Evolutionary conservation across 2,329 filamentous ascomycete species (phyloP).

Genomic region (Botryotinia calthae): DNA sequence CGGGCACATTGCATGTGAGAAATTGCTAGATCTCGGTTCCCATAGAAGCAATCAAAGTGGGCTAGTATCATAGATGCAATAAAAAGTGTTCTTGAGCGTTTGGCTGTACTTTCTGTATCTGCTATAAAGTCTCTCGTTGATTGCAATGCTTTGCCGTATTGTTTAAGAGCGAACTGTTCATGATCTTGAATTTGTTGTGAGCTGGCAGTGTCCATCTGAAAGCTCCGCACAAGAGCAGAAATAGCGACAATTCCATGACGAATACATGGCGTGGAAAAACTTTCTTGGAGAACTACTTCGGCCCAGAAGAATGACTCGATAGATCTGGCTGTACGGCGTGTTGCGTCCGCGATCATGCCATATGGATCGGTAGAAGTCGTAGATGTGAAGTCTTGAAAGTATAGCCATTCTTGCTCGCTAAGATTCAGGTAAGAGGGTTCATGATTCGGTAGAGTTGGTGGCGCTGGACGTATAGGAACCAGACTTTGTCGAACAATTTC

Average conservation of each 20-base stretch:
- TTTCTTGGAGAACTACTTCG: constrained; percentile 27
- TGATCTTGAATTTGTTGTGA: constrained; percentile 23
- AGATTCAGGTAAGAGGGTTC: constrained; percentile 21
- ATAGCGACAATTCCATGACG: constrained; percentile 34
- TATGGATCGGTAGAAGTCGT: constrained; percentile 24
- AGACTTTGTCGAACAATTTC: constrained; percentile 12
- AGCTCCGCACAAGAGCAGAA: constrained; percentile 29
- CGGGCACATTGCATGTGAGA: constrained; percentile 47
- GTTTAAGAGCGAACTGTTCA: constrained; percentile 32
- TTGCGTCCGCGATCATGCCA: constrained; percentile 7
- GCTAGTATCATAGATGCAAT: constrained; percentile 31
- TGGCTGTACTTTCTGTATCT: constrained; percentile 4
- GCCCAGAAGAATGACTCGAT: constrained; percentile 52
- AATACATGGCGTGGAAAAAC: constrained; percentile 26
- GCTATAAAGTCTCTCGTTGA: constrained; percentile 28
- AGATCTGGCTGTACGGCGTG: constrained; percentile 2
- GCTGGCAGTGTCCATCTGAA: constrained; percentile 9
- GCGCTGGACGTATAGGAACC: constrained; percentile 24
- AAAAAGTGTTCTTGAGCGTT: constrained; percentile 23
- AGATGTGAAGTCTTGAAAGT: constrained; percentile 32
- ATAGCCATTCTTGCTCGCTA: constrained; percentile 27
- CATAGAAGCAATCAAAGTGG: constrained; percentile 34
- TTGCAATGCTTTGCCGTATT: constrained; percentile 34
- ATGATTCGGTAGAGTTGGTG: constrained; percentile 22
- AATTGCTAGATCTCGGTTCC: constrained; percentile 55